Percentiles rank a stretch among this genome's conserved stretches.
phyloP scores from a whole-genome alignment of 2,329 filamentous ascomycete genomes.

The Zelopaecilomyces penicillatus region DNA sequence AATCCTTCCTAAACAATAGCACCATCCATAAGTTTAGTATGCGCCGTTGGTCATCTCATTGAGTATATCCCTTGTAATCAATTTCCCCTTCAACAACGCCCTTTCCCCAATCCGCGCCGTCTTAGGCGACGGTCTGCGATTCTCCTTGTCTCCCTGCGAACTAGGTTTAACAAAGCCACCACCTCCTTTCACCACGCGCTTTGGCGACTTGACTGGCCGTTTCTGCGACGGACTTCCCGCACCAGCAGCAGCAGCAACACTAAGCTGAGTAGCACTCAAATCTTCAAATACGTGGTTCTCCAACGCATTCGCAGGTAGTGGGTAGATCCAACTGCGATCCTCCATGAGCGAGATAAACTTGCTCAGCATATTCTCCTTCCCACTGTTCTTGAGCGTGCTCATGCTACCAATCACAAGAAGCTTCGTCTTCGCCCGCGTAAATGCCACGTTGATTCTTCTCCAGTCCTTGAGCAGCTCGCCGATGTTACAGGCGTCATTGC shows the following conservation, averaged over 20 bases:
- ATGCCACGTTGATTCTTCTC: slow-evolving; percentile 89
- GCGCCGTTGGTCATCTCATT: slow-evolving; percentile 55
- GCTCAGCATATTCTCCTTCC: slow-evolving; percentile 65
- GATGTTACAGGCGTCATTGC: slow-evolving; percentile 73
- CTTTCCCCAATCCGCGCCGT: slow-evolving; percentile 51
- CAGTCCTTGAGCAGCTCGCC: slow-evolving; percentile 88
- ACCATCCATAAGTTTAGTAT: slow-evolving; percentile 19
- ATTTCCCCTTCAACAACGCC: slow-evolving; percentile 55
- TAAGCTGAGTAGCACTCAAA: slow-evolving; percentile 37
- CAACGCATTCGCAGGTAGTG: slow-evolving; percentile 57
- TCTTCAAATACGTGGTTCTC: slow-evolving; percentile 62
- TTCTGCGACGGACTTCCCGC: slow-evolving; percentile 18
- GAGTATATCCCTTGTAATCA: slow-evolving; percentile 67
- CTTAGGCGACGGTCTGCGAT: slow-evolving; percentile 41
- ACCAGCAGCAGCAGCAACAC: slow-evolving; percentile 11
- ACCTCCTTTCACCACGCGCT: slow-evolving; percentile 4
- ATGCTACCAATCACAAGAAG: slow-evolving; percentile 79
- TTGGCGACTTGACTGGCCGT: slow-evolving; percentile 21
- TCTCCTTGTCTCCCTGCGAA: slow-evolving; percentile 32
- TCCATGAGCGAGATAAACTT: slow-evolving; percentile 73
- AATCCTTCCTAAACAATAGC: slow-evolving; percentile 6
- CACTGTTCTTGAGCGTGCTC: slow-evolving; percentile 66
- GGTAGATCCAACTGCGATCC: slow-evolving; percentile 67
- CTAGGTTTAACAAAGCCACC: neutral
- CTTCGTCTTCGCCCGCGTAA: slow-evolving; percentile 89